Percentiles rank a stretch among this genome's conserved stretches.
phyloP scores from a whole-genome alignment of 805 yeast genomes.

The Danielia reshetovae region DNA sequence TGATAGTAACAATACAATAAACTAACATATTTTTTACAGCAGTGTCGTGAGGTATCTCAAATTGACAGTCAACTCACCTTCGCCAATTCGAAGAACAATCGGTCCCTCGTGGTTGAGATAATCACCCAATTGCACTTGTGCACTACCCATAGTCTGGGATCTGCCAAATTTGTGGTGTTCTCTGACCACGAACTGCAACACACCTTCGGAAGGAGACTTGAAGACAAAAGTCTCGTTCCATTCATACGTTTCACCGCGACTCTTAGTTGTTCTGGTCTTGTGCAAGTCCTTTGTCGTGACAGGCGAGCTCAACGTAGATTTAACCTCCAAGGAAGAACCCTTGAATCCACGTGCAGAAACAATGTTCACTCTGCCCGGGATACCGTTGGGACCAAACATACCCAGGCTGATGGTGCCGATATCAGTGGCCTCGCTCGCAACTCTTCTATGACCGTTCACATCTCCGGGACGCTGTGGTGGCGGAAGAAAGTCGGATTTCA shows the following conservation, averaged over 20 bases:
- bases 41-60: conserved; percentile 22
- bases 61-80: conserved; percentile 42
- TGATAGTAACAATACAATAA: neutral
- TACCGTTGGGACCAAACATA: conserved; percentile 30
- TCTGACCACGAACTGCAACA: conserved; percentile 55
- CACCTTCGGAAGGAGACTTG: conserved; percentile 60
- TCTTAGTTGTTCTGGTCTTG: conserved; percentile 59
- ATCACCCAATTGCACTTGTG: conserved; percentile 49
- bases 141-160: conserved; percentile 59
- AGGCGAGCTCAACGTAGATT: conserved; percentile 45
- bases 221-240: conserved; percentile 69
- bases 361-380: conserved; percentile 55
- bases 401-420: conserved; percentile 34
- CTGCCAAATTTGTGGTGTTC: conserved; percentile 74
- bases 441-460: conserved; percentile 16
- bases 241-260: conserved; percentile 39
- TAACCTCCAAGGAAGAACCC: conserved; percentile 43
- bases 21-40: conserved; percentile 6
- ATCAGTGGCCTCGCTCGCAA: conserved; percentile 26
- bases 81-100: conserved; percentile 29
- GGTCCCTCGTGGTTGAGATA: conserved; percentile 44
- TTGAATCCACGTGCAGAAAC: conserved; percentile 44
- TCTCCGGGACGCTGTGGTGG: conserved; percentile 36
- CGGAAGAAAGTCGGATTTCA: conserved; percentile 30
- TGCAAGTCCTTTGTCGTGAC: conserved; percentile 53